A percentile compares a stretch with the other conserved stretches of the same genome.
These are phyloP conservation scores for Gracilaria gracilis DNA, from an alignment of 23 red algal species.

Conservation along the genomic window DNA sequence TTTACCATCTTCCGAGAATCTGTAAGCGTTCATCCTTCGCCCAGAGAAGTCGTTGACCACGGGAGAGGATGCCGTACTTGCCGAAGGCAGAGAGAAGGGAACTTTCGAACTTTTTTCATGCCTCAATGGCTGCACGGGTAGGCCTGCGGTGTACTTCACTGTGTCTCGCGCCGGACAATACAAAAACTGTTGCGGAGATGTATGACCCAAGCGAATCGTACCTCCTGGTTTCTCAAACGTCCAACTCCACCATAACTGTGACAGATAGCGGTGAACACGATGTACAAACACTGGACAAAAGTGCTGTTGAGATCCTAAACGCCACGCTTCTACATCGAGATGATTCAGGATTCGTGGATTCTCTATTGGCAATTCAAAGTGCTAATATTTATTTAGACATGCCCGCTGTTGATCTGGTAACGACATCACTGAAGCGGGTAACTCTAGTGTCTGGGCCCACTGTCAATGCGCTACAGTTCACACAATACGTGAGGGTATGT, in stretches of 20 bases:
- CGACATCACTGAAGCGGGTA: background rate
- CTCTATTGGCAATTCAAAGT: background rate
- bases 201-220: constrained; percentile 42
- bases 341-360: background rate
- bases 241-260: constrained; percentile 28
- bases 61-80: background rate
- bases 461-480: constrained; percentile 2
- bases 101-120: background rate
- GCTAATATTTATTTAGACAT: background rate
- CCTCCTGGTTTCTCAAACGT: constrained; percentile 35
- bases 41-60: background rate
- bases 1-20: constrained; percentile 39
- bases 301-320: background rate
- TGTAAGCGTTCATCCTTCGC: constrained; percentile 31
- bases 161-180: constrained; percentile 14
- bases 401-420: background rate
- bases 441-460: background rate
- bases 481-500: background rate
- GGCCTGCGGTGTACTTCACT: constrained; percentile 30
- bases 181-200: constrained; percentile 37
- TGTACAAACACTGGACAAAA: background rate
- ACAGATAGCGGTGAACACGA: background rate
- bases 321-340: background rate
- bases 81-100: background rate
- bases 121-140: constrained; percentile 43